These are phyloP conservation scores for Actinomortierella ambigua DNA, from an alignment of 371 early-diverging fungal species.

Conservation along the genomic window DNA sequence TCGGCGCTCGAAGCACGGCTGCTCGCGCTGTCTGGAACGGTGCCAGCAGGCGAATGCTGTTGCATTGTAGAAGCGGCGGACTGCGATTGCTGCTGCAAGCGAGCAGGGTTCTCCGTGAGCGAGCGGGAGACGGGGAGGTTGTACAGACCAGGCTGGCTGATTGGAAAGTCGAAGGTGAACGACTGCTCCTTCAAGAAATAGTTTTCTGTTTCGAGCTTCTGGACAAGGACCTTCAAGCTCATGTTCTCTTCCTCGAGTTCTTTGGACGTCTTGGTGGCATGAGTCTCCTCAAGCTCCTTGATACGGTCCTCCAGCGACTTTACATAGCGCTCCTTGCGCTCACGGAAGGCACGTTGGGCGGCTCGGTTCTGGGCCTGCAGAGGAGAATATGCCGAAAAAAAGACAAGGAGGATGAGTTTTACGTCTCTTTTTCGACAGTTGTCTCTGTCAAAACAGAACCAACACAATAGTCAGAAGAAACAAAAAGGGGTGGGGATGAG, in stretches of 20 bases:
- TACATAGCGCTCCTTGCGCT: slow-evolving; percentile 71
- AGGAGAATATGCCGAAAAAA: too few relatives aligned
- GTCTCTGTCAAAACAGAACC: too few relatives aligned
- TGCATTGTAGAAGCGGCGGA: slow-evolving; percentile 1
- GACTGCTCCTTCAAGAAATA: slow-evolving; percentile 49
- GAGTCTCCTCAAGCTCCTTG: slow-evolving; percentile 60
- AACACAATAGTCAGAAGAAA: too few relatives aligned
- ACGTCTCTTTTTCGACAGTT: too few relatives aligned
- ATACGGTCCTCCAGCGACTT: slow-evolving; percentile 66
- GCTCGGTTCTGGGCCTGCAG: slow-evolving; percentile 71
- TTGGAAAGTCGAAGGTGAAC: slow-evolving; percentile 53
- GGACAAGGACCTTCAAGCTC: slow-evolving; percentile 51
- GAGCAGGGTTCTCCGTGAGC: background rate
- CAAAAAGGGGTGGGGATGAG: background rate
- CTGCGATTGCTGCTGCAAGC: background rate
- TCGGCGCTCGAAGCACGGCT: background rate
- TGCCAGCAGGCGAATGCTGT: slow-evolving; percentile 2
- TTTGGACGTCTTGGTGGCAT: slow-evolving; percentile 40
- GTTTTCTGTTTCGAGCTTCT: slow-evolving; percentile 54
- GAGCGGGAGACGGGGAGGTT: slow-evolving; percentile 11
- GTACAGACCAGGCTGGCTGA: slow-evolving; percentile 46
- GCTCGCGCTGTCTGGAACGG: background rate
- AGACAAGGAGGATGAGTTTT: too few relatives aligned
- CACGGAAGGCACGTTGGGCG: slow-evolving; percentile 77
- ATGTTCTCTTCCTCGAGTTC: slow-evolving; percentile 60